Percentiles rank a stretch among this genome's conserved stretches.
Conservation (phyloP, 768 basidiomycete species). For the Auriscalpium microsporum region DNA sequence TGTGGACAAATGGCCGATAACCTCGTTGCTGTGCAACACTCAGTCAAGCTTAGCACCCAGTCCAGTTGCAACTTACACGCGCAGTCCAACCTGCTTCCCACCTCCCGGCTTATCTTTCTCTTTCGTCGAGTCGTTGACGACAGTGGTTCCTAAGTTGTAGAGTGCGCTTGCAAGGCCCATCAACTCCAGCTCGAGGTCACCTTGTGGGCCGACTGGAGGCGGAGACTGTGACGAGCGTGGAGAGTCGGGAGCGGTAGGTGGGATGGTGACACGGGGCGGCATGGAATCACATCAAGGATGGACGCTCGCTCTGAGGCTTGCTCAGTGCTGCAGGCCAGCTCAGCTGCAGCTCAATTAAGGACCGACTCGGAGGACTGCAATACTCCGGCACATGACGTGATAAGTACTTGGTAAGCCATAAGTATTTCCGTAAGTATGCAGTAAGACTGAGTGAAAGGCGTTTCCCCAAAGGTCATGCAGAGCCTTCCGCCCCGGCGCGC, state of each 20-base stretch:
- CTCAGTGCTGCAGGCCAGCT: too few relatives aligned
- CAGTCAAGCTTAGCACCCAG: background rate
- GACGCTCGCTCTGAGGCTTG: background rate
- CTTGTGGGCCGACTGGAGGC: slow-evolving; percentile 57
- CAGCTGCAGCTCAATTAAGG: too few relatives aligned
- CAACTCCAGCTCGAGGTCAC: slow-evolving; percentile 69
- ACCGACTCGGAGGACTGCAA: too few relatives aligned
- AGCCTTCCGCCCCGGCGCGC: slow-evolving; percentile 16
- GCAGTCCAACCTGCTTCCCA: slow-evolving; percentile 67
- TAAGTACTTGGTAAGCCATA: too few relatives aligned
- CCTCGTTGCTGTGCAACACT: slow-evolving; percentile 50
- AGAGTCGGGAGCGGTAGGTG: slow-evolving; percentile 44
- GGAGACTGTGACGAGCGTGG: slow-evolving; percentile 71
- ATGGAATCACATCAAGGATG: background rate
- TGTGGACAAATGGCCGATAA: slow-evolving; percentile 54
- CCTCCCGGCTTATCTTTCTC: slow-evolving; percentile 59
- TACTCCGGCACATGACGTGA: too few relatives aligned
- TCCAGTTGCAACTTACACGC: slow-evolving; percentile 46
- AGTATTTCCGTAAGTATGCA: too few relatives aligned
- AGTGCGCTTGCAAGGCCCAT: slow-evolving; percentile 69
- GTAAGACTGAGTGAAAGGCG: too few relatives aligned
- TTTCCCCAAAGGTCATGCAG: too few relatives aligned
- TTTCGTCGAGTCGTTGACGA: slow-evolving; percentile 76
- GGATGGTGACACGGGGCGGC: slow-evolving; percentile 8
- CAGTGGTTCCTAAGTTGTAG: slow-evolving; percentile 77